A percentile compares a stretch with the other conserved stretches of the same genome.
Evolutionary conservation across 192 early-diverging fungal genomes (phyloP).

Genomic region (Geosiphon pyriformis): DNA sequence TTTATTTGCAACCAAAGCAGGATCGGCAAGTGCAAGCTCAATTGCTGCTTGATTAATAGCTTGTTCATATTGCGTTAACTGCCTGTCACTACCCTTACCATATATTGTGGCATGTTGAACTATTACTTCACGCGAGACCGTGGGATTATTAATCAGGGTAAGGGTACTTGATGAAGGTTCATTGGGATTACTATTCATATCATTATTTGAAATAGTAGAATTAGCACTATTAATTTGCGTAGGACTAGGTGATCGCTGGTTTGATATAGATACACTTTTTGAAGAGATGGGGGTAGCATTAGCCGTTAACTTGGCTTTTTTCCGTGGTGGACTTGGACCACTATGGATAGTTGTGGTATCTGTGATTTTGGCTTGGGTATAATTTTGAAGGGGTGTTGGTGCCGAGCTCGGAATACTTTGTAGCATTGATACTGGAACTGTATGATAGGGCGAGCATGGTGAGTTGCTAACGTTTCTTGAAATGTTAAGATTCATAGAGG

Average conservation of each 20-base stretch:
- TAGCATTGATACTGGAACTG: neutral
- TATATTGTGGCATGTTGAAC: conserved; percentile 49
- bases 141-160: conserved; percentile 9
- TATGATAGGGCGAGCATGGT: neutral
- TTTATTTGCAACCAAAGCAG: conserved; percentile 39
- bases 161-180: neutral
- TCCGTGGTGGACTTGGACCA: neutral
- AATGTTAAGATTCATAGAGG: neutral
- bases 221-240: neutral
- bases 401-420: no score
- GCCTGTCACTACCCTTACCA: conserved; percentile 45
- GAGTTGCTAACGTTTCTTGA: neutral
- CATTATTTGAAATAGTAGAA: neutral
- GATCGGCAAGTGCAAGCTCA: conserved; percentile 41
- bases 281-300: neutral
- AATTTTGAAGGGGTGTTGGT: neutral
- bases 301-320: neutral
- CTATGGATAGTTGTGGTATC: neutral
- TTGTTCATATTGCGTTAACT: conserved; percentile 46
- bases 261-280: neutral
- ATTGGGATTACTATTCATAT: neutral
- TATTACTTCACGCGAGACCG: conserved; percentile 37
- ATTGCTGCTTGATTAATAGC: conserved; percentile 49
- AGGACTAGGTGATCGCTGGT: neutral
- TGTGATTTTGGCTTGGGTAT: neutral